Conservation (phyloP, 169 alveolate species). For the Eimeria maxima region DNA sequence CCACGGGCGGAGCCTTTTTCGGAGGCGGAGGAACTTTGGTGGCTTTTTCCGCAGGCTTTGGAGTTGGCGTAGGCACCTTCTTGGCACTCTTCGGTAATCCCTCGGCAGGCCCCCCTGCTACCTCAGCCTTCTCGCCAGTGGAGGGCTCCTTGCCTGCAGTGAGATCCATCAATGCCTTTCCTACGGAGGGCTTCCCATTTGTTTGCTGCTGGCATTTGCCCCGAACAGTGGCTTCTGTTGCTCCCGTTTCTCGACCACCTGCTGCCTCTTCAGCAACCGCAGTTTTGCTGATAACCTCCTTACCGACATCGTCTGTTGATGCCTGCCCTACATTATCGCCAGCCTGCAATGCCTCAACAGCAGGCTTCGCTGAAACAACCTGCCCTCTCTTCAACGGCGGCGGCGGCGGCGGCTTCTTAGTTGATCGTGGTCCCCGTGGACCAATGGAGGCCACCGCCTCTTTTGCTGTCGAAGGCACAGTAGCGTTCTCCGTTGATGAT, state of each 20-base stretch:
- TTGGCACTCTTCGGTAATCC: not conserved
- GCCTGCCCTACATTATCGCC: constrained; percentile 5
- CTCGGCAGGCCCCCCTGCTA: not conserved
- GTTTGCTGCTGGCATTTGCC: constrained; percentile 10
- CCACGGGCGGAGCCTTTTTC: constrained; percentile 29
- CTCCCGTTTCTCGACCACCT: not conserved
- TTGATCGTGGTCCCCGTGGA: not conserved
- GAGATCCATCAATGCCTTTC: not conserved
- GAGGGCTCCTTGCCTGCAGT: not conserved
- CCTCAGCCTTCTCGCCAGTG: constrained; percentile 40
- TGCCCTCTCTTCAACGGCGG: constrained; percentile 11
- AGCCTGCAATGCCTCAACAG: constrained; percentile 1
- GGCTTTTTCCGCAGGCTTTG: not conserved
- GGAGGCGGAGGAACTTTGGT: constrained; percentile 72
- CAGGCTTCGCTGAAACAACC: not conserved
- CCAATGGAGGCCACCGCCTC: not conserved
- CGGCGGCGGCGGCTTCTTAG: constrained; percentile 20
- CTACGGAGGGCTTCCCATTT: not conserved
- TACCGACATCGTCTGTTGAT: not conserved
- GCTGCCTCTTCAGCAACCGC: not conserved
- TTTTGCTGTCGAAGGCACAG: not conserved
- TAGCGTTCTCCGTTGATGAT: not conserved
- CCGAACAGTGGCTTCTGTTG: not conserved
- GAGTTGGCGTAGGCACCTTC: not conserved
- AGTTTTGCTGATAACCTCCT: not conserved